Percentiles rank a stretch among this genome's conserved stretches.
Evolutionary conservation across 495 filamentous ascomycete genomes (phyloP).

Genomic region (Xylaria bambusicola): DNA sequence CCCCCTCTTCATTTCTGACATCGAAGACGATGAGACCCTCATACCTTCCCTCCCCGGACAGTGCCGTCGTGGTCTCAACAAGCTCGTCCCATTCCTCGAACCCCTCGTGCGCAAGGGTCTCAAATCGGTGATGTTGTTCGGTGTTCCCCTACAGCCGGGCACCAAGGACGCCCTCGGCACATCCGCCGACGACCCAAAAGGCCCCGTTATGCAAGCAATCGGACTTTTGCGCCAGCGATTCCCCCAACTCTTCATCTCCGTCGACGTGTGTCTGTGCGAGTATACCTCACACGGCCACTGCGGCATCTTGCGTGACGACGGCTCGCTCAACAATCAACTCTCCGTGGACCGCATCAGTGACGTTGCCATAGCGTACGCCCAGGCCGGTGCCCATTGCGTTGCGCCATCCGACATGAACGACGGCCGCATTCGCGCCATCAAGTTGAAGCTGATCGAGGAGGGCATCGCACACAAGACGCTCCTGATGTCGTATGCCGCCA

Average conservation of each 20-base stretch:
- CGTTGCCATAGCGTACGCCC: slow-evolving; percentile 88
- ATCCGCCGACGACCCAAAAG: slow-evolving; percentile 88
- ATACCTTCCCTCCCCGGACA: slow-evolving; percentile 91
- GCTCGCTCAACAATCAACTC: slow-evolving; percentile 84
- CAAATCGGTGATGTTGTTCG: slow-evolving; percentile 90
- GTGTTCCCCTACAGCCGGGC: slow-evolving; percentile 76
- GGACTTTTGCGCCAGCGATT: slow-evolving; percentile 78
- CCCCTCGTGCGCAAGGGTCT: slow-evolving; percentile 88
- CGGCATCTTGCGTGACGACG: slow-evolving; percentile 90
- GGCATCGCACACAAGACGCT: slow-evolving; percentile 86
- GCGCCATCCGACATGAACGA: slow-evolving; percentile 99
- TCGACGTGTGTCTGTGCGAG: slow-evolving; percentile 96
- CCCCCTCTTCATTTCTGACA: slow-evolving; percentile 93
- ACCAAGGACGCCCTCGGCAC: slow-evolving; percentile 91
- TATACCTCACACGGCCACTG: slow-evolving; percentile 99
- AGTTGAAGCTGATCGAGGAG: slow-evolving; percentile 89
- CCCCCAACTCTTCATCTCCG: slow-evolving; percentile 83
- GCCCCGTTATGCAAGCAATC: slow-evolving; percentile 86
- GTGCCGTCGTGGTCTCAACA: slow-evolving; percentile 83
- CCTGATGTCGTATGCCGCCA: slow-evolving; percentile 96
- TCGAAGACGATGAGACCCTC: slow-evolving; percentile 84
- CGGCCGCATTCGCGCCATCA: slow-evolving; percentile 92
- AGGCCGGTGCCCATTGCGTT: slow-evolving; percentile 93
- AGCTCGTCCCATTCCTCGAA: slow-evolving; percentile 76
- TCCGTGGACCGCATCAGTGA: slow-evolving; percentile 92